phyloP scores from a whole-genome alignment of 2,329 filamentous ascomycete species.

The Hirsutella thompsonii region DNA sequence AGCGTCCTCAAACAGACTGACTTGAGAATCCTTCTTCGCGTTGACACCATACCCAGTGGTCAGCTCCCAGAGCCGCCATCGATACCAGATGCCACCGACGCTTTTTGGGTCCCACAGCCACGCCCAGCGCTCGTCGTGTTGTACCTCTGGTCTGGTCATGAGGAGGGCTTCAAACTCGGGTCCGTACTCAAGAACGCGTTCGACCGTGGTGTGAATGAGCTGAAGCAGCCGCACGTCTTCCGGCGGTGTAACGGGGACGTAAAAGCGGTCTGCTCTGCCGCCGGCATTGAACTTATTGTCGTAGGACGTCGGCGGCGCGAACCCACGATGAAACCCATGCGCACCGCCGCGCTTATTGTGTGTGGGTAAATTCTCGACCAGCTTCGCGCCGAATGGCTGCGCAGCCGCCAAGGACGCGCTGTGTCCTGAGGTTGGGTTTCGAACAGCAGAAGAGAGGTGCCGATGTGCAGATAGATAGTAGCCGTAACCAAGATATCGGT shows the following conservation, averaged over 20 bases:
- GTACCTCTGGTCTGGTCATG: slow-evolving; percentile 76
- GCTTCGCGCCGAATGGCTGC: slow-evolving; percentile 69
- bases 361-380: slow-evolving; percentile 31
- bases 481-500: slow-evolving; percentile 74
- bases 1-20: slow-evolving; percentile 62
- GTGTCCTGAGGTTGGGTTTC: slow-evolving; percentile 26
- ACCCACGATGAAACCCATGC: slow-evolving; percentile 42
- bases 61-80: slow-evolving; percentile 82
- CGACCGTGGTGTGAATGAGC: slow-evolving; percentile 79
- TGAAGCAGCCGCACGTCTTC: slow-evolving; percentile 66
- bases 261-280: slow-evolving; percentile 35
- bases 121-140: slow-evolving; percentile 79
- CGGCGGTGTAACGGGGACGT: slow-evolving; percentile 64
- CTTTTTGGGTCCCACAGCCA: slow-evolving; percentile 86
- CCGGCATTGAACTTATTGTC: slow-evolving; percentile 25
- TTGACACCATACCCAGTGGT: slow-evolving; percentile 49
- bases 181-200: slow-evolving; percentile 65
- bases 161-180: slow-evolving; percentile 83
- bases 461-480: slow-evolving; percentile 70
- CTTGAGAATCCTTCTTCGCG: slow-evolving; percentile 35
- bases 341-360: slow-evolving; percentile 22
- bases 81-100: slow-evolving; percentile 75
- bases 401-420: slow-evolving; percentile 24
- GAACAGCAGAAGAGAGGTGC: slow-evolving; percentile 66
- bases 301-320: slow-evolving; percentile 68